phyloP scores from a whole-genome alignment of 2,329 filamentous ascomycete genomes.

The Sarocladiaceae sp. region DNA sequence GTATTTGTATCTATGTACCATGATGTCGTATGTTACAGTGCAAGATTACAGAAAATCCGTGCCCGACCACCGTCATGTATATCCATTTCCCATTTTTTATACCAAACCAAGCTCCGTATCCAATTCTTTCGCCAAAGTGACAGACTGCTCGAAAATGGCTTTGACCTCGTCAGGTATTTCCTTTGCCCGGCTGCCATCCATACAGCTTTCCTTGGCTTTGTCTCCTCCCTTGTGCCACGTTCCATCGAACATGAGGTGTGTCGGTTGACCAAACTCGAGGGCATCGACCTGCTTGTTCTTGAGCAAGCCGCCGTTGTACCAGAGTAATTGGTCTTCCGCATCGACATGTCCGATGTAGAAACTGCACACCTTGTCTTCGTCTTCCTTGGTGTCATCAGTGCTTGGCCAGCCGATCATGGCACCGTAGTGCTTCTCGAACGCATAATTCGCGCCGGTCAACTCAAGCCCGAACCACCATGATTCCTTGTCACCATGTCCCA shows the following conservation, averaged over 20 bases:
- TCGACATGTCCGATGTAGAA: conserved; percentile 39
- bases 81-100: neutral
- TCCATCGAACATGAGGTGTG: conserved; percentile 35
- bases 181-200: conserved; percentile 17
- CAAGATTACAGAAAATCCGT: no score
- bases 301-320: conserved; percentile 39
- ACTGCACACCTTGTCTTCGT: conserved; percentile 29
- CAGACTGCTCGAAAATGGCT: neutral
- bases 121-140: neutral
- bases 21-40: no score
- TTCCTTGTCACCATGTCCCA: conserved; percentile 42
- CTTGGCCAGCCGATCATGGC: conserved; percentile 32
- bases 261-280: conserved; percentile 28
- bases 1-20: no score
- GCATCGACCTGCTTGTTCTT: conserved; percentile 32
- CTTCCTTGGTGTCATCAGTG: neutral
- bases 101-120: neutral
- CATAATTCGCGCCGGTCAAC: conserved; percentile 30
- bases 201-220: conserved; percentile 33
- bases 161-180: neutral
- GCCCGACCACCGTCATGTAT: neutral
- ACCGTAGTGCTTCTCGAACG: conserved; percentile 37
- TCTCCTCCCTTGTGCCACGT: conserved; percentile 28
- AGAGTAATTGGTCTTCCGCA: conserved; percentile 29
- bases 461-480: conserved; percentile 42